These are phyloP conservation scores for Hericium erinaceus DNA, from an alignment of 768 basidiomycete genomes.

Conservation along the genomic window DNA sequence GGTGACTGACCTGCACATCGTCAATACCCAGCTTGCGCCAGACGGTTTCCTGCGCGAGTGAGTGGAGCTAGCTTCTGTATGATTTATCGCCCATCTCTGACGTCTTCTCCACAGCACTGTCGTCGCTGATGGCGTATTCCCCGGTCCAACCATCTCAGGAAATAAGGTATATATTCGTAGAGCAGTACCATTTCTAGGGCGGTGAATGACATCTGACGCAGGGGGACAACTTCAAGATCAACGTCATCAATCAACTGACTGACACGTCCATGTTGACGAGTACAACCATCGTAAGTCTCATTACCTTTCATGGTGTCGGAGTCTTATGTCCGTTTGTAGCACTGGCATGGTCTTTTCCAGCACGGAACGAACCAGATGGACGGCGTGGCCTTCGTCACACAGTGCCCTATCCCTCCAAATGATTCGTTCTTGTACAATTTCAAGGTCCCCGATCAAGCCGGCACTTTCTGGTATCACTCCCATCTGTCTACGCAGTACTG, in stretches of 20 bases:
- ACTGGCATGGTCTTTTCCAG: conserved; percentile 36
- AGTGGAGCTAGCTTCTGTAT: not conserved
- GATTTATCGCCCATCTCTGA: not conserved
- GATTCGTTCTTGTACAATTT: conserved; percentile 32
- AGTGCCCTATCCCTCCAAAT: conserved; percentile 25
- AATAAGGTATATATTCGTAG: not conserved
- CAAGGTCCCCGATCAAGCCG: conserved; percentile 17
- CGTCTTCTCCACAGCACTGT: not conserved
- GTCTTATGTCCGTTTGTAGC: not conserved
- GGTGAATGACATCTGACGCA: conserved; percentile 5
- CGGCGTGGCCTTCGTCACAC: conserved; percentile 36
- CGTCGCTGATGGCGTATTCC: not conserved
- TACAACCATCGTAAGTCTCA: conserved; percentile 26
- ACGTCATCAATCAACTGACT: conserved; percentile 25
- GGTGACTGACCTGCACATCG: not conserved
- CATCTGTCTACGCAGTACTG: conserved; percentile 44
- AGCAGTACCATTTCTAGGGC: not conserved
- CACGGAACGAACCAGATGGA: conserved; percentile 30
- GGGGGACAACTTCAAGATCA: conserved; percentile 26
- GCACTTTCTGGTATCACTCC: conserved; percentile 40
- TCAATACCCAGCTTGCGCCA: not conserved
- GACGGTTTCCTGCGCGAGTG: not conserved
- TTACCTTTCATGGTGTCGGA: not conserved
- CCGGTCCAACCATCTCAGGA: not conserved
- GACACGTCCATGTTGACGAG: conserved; percentile 25